phyloP scores from a whole-genome alignment of 1,139 yeast species.

The Candida glucosophila region DNA sequence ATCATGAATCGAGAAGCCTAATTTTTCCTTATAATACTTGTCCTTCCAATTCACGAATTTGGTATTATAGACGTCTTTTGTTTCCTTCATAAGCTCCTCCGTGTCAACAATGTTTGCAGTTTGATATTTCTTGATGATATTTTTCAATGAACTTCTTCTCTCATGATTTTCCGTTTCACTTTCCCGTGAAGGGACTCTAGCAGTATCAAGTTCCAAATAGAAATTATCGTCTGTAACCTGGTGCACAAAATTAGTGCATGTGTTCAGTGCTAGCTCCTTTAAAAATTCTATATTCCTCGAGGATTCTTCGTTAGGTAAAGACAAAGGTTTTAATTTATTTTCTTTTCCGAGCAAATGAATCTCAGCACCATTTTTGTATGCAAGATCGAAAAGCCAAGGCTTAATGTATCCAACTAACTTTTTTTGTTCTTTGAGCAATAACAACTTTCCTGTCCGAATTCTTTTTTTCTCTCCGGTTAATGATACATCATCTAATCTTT shows the following conservation, averaged over 20 bases:
- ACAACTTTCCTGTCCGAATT: conserved; percentile 54
- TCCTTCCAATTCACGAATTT: conserved; percentile 81
- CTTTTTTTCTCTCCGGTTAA: conserved; percentile 64
- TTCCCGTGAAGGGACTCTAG: conserved; percentile 62
- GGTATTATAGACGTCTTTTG: conserved; percentile 57
- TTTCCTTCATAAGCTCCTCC: conserved; percentile 51
- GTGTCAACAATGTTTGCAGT: conserved; percentile 59
- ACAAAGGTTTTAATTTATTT: conserved; percentile 38
- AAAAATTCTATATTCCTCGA: conserved; percentile 48
- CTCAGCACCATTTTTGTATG: conserved; percentile 18
- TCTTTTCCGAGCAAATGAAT: conserved; percentile 31
- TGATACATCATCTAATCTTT: conserved; percentile 73
- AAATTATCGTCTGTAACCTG: conserved; percentile 47
- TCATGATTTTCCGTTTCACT: conserved; percentile 53
- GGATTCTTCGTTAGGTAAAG: conserved; percentile 41
- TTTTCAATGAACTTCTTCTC: conserved; percentile 35
- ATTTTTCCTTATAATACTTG: conserved; percentile 68
- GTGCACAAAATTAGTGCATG: conserved; percentile 60
- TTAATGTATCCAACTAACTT: conserved; percentile 50
- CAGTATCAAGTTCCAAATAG: conserved; percentile 57
- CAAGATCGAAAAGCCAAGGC: conserved; percentile 56
- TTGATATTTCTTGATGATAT: conserved; percentile 56
- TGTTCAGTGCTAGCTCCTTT: conserved; percentile 53
- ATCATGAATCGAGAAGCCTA: conserved; percentile 54
- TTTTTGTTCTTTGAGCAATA: conserved; percentile 67